Conservation (phyloP, 192 early-diverging fungal species). For the Mortierella alpina region DNA sequence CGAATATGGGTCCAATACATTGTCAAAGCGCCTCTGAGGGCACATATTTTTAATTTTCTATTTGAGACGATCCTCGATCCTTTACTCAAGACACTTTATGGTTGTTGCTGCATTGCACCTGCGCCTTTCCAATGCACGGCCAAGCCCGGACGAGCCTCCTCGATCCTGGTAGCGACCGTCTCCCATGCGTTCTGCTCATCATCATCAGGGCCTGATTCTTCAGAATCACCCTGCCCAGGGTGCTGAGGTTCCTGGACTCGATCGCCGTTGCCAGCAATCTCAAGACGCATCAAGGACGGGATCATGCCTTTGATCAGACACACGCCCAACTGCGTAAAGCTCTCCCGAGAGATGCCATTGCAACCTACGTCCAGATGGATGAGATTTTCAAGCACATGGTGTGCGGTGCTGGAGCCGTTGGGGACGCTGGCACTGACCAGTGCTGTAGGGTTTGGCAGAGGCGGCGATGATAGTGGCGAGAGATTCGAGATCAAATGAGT, state of each 20-base stretch:
- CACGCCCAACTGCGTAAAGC: constrained; percentile 55
- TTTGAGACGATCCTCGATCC: too few relatives aligned
- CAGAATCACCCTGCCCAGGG: constrained; percentile 1
- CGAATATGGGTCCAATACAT: not conserved
- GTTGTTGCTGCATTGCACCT: constrained; percentile 34
- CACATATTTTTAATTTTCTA: not conserved
- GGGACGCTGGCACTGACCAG: not conserved
- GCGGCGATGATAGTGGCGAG: not conserved
- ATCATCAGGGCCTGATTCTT: constrained; percentile 32
- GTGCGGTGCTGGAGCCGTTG: constrained; percentile 7
- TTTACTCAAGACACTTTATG: not conserved
- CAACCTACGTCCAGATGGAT: constrained; percentile 60
- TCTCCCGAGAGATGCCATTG: constrained; percentile 53
- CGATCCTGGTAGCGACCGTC: constrained; percentile 34
- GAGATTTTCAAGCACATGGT: constrained; percentile 21
- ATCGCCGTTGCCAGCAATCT: constrained; percentile 63
- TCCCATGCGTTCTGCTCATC: constrained; percentile 56
- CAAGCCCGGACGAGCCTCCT: constrained; percentile 47
- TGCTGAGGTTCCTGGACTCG: constrained; percentile 18
- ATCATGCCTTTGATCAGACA: constrained; percentile 50
- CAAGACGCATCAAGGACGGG: constrained; percentile 52
- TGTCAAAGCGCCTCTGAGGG: too few relatives aligned
- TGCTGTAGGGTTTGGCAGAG: not conserved
- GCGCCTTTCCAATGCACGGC: constrained; percentile 59
- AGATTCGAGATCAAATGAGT: constrained; percentile 11